Evolutionary conservation across 192 early-diverging fungal species (phyloP).

Genomic region (Rhizoclosmatium globosum): DNA sequence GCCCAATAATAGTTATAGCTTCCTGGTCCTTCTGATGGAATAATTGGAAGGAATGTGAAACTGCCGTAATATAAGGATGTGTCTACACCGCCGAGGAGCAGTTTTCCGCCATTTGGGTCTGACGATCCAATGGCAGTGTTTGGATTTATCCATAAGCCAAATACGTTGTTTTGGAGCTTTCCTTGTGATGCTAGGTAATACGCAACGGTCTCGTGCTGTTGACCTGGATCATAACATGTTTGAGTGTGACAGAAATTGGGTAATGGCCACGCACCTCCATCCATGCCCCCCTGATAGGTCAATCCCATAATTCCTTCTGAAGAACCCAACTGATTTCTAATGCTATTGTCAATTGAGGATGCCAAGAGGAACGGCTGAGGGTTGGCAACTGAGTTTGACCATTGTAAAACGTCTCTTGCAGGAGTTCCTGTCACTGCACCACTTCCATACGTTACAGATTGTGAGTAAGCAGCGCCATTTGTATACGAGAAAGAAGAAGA

Average conservation of each 20-base stretch:
- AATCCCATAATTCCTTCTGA: conserved; percentile 26
- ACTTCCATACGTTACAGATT: neutral
- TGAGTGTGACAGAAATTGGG: too few relatives aligned
- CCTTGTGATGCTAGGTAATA: neutral
- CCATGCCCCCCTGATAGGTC: neutral
- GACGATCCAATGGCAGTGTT: neutral
- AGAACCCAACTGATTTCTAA: neutral
- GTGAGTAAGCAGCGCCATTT: too few relatives aligned
- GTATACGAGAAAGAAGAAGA: neutral
- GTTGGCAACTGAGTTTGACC: too few relatives aligned
- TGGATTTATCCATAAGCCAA: conserved; percentile 26
- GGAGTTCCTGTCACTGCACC: conserved; percentile 16
- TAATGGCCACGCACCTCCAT: neutral
- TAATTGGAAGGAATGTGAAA: conserved; percentile 20
- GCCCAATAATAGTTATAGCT: conserved; percentile 18
- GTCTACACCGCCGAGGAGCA: conserved; percentile 8
- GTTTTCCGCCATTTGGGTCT: neutral
- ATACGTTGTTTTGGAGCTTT: neutral
- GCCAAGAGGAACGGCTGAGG: too few relatives aligned
- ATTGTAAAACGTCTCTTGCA: neutral
- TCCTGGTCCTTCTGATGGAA: neutral
- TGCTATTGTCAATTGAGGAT: neutral
- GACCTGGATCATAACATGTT: neutral
- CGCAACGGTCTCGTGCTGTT: neutral
- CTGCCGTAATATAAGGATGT: conserved; percentile 2